Evolutionary conservation across 2,329 filamentous ascomycete species (phyloP).

Genomic region (Bertia moriformis): DNA sequence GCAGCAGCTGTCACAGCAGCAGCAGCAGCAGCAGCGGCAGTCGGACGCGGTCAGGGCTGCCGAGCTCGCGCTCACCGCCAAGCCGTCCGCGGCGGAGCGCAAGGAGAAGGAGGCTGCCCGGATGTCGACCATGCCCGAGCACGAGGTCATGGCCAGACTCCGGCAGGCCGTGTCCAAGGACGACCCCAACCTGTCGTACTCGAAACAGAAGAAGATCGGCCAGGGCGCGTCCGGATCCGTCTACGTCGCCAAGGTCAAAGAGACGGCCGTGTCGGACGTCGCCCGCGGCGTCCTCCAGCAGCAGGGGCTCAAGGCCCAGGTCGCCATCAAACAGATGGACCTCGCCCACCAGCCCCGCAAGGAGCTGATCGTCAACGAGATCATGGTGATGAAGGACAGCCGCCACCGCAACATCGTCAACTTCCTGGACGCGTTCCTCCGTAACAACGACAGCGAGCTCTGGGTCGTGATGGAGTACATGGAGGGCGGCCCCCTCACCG

Average conservation of each 20-base stretch:
- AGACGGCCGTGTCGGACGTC: constrained; percentile 63
- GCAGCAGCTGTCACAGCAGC: constrained; percentile 30
- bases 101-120: constrained; percentile 89
- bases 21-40: too few species aligned
- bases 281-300: constrained; percentile 66
- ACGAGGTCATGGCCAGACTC: constrained; percentile 90
- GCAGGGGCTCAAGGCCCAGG: constrained; percentile 71
- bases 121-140: constrained; percentile 97
- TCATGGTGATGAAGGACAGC: constrained; percentile 99
- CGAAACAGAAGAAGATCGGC: constrained; percentile 99
- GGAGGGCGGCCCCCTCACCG: constrained; percentile 93
- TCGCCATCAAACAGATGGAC: constrained; percentile 99
- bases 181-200: constrained; percentile 85
- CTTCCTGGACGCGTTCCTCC: constrained; percentile 89
- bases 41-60: constrained; percentile 70
- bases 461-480: constrained; percentile 99
- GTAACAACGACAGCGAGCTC: constrained; percentile 86
- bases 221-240: constrained; percentile 96
- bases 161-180: constrained; percentile 92
- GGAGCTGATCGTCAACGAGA: constrained; percentile 97
- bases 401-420: constrained; percentile 98
- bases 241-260: constrained; percentile 91
- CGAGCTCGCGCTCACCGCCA: constrained; percentile 75
- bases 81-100: constrained; percentile 56
- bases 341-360: constrained; percentile 91